These are phyloP conservation scores for Centaurea solstitialis DNA, from an alignment of 129 eudicot species.

Conservation along the genomic window DNA sequence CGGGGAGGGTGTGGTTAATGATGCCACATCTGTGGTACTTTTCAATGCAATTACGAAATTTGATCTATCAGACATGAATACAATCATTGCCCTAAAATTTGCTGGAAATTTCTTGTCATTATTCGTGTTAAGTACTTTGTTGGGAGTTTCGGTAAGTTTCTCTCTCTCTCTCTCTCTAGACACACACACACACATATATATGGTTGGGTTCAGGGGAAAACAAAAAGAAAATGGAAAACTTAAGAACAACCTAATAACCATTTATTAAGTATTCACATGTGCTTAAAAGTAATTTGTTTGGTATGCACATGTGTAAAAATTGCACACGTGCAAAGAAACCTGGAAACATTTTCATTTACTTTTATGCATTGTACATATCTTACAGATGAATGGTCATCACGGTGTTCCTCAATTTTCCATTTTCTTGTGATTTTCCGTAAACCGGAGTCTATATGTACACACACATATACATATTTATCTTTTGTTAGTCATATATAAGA, in stretches of 20 bases:
- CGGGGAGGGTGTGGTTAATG: slow-evolving; percentile 95
- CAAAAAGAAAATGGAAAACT: no score
- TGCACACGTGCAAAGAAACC: no score
- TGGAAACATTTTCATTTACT: no score
- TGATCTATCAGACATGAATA: slow-evolving; percentile 55
- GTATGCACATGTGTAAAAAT: no score
- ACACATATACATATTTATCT: not conserved
- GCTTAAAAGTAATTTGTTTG: no score
- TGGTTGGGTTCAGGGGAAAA: no score
- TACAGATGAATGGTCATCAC: no score
- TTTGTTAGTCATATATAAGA: not conserved
- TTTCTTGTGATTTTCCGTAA: no score
- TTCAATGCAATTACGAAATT: slow-evolving; percentile 75
- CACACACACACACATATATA: not conserved
- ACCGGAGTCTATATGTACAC: not conserved
- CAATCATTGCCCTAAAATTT: slow-evolving; percentile 42
- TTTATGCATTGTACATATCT: no score
- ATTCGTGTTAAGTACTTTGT: slow-evolving; percentile 71
- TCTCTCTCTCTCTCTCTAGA: slow-evolving; percentile 9
- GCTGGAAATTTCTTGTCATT: slow-evolving; percentile 51
- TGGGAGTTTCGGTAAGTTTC: slow-evolving; percentile 66
- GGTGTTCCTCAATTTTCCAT: no score
- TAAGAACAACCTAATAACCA: no score
- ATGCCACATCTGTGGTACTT: slow-evolving; percentile 88
- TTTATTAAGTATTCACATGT: no score